Percentiles rank a stretch among this genome's conserved stretches.
Conservation (phyloP, 2,329 filamentous ascomycete genomes). For the Alternaria consortialis region DNA sequence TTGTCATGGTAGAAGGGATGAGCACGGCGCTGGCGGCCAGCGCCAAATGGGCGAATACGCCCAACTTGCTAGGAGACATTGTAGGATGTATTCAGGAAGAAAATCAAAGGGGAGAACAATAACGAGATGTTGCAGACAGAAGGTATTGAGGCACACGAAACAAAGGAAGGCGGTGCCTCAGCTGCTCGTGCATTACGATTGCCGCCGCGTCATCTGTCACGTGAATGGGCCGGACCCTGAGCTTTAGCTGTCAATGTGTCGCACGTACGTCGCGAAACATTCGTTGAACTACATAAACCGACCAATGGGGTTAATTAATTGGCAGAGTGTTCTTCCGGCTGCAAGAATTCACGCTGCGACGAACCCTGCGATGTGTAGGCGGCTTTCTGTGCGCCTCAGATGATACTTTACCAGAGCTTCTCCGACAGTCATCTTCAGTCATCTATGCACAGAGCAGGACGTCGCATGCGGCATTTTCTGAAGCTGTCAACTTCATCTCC, state of each 20-base stretch:
- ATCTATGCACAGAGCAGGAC: neutral
- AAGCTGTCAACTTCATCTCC: neutral
- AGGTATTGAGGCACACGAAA: constrained; percentile 20
- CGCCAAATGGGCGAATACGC: constrained; percentile 47
- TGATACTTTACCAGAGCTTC: neutral
- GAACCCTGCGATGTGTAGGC: neutral
- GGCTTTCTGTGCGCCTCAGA: neutral
- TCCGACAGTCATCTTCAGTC: neutral
- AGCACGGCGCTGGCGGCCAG: constrained; percentile 50
- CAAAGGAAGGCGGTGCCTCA: constrained; percentile 23
- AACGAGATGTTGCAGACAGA: constrained; percentile 22
- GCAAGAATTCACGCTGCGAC: neutral
- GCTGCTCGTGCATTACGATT: constrained; percentile 16
- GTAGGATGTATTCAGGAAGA: constrained; percentile 24
- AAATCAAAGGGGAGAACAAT: constrained; percentile 17
- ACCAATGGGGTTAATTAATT: neutral
- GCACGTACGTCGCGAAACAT: constrained; percentile 17
- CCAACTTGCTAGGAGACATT: constrained; percentile 46
- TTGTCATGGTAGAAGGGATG: constrained; percentile 42
- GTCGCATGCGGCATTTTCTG: neutral
- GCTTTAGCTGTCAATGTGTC: constrained; percentile 14
- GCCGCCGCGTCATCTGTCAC: constrained; percentile 22
- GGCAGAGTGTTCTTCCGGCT: neutral
- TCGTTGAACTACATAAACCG: constrained; percentile 4
- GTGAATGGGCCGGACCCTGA: constrained; percentile 16